Percentiles rank a stretch among this genome's conserved stretches.
These are phyloP conservation scores for Syzygium malaccense DNA, from an alignment of 441 rosid species.

Conservation along the genomic window DNA sequence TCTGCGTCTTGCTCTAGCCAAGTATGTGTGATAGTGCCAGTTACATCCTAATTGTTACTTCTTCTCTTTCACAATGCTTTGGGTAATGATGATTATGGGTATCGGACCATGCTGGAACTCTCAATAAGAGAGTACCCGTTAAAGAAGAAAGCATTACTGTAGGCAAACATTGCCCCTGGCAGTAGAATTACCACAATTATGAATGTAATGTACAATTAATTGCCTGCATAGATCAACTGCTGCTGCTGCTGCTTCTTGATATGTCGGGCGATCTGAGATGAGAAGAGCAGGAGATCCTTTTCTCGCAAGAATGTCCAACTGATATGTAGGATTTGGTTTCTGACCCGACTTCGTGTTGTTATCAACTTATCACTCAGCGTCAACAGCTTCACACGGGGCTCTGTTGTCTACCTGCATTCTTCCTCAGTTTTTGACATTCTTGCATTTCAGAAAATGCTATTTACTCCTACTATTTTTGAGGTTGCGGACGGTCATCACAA, in stretches of 20 bases:
- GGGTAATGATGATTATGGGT: neutral
- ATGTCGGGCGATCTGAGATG: neutral
- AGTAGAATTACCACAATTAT: neutral
- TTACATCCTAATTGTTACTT: neutral
- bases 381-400: neutral
- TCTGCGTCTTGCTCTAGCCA: neutral
- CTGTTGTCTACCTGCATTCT: neutral
- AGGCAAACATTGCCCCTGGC: neutral
- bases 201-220: neutral
- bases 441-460: constrained; percentile 27
- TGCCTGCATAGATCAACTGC: neutral
- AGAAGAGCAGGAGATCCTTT: neutral
- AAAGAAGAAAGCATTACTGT: neutral
- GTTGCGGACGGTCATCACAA: constrained; percentile 38
- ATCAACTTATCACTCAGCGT: neutral
- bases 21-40: neutral
- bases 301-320: neutral
- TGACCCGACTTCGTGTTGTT: neutral
- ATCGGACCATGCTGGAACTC: neutral
- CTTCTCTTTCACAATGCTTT: neutral
- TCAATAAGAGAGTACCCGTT: neutral
- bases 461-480: constrained; percentile 52
- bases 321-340: neutral
- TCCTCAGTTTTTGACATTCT: neutral
- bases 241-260: neutral